phyloP scores from a whole-genome alignment of 176 grass and related monocot genomes.

The Microstegium vimineum region DNA sequence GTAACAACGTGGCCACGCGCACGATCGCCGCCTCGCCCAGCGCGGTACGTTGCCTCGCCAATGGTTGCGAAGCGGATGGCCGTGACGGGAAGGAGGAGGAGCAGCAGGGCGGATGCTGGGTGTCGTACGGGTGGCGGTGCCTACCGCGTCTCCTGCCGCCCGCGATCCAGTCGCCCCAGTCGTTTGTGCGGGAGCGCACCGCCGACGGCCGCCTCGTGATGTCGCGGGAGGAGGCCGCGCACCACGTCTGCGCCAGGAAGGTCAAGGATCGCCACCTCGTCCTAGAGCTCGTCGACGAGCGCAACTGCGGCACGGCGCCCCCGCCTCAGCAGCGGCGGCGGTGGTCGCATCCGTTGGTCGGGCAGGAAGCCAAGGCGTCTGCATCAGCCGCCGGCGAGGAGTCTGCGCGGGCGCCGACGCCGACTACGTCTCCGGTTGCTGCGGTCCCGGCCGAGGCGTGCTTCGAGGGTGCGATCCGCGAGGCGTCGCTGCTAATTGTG shows the following conservation, averaged over 20 bases:
- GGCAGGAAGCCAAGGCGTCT: neutral
- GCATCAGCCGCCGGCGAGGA: neutral
- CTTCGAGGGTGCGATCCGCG: conserved; percentile 22
- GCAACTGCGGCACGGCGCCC: neutral
- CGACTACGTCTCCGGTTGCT: neutral
- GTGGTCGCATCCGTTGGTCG: neutral
- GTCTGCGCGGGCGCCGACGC: neutral
- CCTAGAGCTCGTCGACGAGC: conserved; percentile 18
- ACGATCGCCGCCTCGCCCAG: conserved; percentile 40
- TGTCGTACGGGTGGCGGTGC: conserved; percentile 36
- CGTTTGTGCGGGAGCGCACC: conserved; percentile 27
- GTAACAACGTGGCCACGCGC: conserved; percentile 38
- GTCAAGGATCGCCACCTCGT: conserved; percentile 28
- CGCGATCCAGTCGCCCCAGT: conserved; percentile 26
- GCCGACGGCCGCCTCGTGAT: conserved; percentile 33
- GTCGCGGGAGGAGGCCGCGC: conserved; percentile 12
- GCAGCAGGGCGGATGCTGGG: conserved; percentile 16
- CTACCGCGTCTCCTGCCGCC: conserved; percentile 36
- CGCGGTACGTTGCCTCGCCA: neutral
- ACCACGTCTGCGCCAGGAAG: conserved; percentile 14
- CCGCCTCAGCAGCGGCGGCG: neutral
- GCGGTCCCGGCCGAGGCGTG: neutral
- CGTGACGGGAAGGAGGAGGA: neutral
- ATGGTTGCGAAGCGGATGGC: neutral
- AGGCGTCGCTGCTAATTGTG: neutral